phyloP scores from a whole-genome alignment of 2,329 filamentous ascomycete species.

The Cercospora sp. region DNA sequence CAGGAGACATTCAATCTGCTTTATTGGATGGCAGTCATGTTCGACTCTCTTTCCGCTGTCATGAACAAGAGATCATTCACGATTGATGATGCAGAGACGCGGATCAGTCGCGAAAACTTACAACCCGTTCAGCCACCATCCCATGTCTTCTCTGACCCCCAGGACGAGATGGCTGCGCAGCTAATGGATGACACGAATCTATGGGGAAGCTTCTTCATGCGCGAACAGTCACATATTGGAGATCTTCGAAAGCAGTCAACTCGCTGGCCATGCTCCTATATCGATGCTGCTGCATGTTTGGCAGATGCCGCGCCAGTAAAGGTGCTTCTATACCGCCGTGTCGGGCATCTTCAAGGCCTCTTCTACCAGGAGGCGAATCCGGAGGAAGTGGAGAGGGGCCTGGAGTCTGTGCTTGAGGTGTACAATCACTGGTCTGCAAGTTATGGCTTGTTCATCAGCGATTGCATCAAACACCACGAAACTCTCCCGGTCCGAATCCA shows the following conservation, averaged over 20 bases:
- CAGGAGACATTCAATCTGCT: constrained; percentile 24
- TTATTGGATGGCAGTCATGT: constrained; percentile 29
- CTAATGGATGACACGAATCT: constrained; percentile 14
- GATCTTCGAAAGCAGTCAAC: constrained; percentile 18
- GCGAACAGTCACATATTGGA: constrained; percentile 19
- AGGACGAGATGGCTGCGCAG: not conserved
- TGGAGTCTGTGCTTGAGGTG: constrained; percentile 22
- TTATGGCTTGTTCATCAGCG: constrained; percentile 25
- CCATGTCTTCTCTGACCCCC: not conserved
- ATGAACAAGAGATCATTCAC: constrained; percentile 22
- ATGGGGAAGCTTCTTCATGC: constrained; percentile 25
- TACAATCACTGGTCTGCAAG: constrained; percentile 25
- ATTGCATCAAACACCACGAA: constrained; percentile 25
- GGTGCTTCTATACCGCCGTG: constrained; percentile 24
- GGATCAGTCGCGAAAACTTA: constrained; percentile 14
- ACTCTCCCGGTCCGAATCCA: constrained; percentile 25
- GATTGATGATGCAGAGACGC: constrained; percentile 21
- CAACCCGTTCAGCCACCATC: not conserved
- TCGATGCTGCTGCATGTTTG: constrained; percentile 25
- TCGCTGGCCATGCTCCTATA: constrained; percentile 26
- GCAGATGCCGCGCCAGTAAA: constrained; percentile 28
- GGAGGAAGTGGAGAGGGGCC: constrained; percentile 16
- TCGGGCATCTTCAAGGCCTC: constrained; percentile 22
- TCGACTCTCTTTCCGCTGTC: constrained; percentile 26
- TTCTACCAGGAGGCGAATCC: constrained; percentile 20